Percentiles rank a stretch among this genome's conserved stretches.
phyloP scores from a whole-genome alignment of 345 rosid species.

The Pseudoturritis turrita region DNA sequence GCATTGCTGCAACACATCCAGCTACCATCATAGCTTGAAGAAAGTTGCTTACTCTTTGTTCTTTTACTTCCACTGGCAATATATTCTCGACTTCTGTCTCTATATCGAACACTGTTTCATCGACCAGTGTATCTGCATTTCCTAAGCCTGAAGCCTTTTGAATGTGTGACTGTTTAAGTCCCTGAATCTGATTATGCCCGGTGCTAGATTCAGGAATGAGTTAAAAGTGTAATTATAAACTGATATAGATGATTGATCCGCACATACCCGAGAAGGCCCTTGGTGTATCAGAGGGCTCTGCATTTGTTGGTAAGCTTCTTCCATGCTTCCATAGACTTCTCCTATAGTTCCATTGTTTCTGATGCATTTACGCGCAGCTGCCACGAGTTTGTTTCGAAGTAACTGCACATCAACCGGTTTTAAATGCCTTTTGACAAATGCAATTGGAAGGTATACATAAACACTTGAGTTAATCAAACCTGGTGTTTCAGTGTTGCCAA shows the following conservation, averaged over 20 bases:
- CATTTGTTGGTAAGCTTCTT: slow-evolving; percentile 70
- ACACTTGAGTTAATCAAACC: slow-evolving; percentile 32
- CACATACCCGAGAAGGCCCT: slow-evolving; percentile 50
- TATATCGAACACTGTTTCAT: slow-evolving; percentile 65
- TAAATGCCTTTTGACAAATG: neutral
- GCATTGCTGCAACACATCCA: slow-evolving; percentile 88
- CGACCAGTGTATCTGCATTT: slow-evolving; percentile 48
- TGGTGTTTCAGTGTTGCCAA: slow-evolving; percentile 77
- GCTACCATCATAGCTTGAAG: slow-evolving; percentile 85
- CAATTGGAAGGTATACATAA: neutral
- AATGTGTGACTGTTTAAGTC: slow-evolving; percentile 61
- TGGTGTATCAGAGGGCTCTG: slow-evolving; percentile 67
- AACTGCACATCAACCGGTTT: slow-evolving; percentile 37
- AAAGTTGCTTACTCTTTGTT: slow-evolving; percentile 87
- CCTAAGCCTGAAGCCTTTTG: slow-evolving; percentile 54
- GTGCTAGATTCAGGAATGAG: neutral
- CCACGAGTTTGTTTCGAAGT: slow-evolving; percentile 57
- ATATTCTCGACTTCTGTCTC: slow-evolving; percentile 83
- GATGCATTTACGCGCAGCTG: slow-evolving; percentile 60
- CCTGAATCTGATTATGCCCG: slow-evolving; percentile 32
- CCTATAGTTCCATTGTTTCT: slow-evolving; percentile 52
- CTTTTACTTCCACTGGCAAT: slow-evolving; percentile 91
- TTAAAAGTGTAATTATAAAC: neutral
- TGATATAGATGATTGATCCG: neutral
- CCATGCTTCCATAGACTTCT: slow-evolving; percentile 68